Evolutionary conservation across 768 basidiomycete species (phyloP).

Genomic region (Boletus patriciae): DNA sequence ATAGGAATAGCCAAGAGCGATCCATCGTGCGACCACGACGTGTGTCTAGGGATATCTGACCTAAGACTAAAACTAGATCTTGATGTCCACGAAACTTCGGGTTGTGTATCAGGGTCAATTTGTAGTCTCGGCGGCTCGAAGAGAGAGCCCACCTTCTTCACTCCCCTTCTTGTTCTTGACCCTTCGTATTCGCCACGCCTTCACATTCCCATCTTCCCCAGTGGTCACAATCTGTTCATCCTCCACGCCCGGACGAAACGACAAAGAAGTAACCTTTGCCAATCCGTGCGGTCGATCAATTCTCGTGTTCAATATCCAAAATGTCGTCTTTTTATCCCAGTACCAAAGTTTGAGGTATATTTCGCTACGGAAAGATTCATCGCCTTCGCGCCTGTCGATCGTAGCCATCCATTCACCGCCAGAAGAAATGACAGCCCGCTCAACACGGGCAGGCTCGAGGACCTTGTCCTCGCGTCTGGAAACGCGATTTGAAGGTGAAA

Average conservation of each 20-base stretch:
- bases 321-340: constrained; percentile 65
- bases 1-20: constrained; percentile 80
- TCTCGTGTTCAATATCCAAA: constrained; percentile 82
- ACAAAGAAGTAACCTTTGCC: constrained; percentile 56
- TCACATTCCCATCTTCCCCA: constrained; percentile 72
- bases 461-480: constrained; percentile 77
- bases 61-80: constrained; percentile 73
- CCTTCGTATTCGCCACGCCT: constrained; percentile 71
- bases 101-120: neutral
- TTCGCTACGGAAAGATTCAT: constrained; percentile 63
- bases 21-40: constrained; percentile 82
- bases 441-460: constrained; percentile 74
- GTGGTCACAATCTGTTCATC: constrained; percentile 63
- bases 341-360: constrained; percentile 89
- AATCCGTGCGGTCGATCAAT: constrained; percentile 85
- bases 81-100: constrained; percentile 65
- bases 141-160: constrained; percentile 49
- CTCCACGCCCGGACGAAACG: constrained; percentile 59
- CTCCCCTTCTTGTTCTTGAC: constrained; percentile 45
- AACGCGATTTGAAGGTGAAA: constrained; percentile 90
- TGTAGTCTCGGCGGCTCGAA: neutral
- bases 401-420: constrained; percentile 92
- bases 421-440: constrained; percentile 61
- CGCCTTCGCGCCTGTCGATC: constrained; percentile 70
- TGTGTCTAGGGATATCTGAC: constrained; percentile 59